A percentile compares a stretch with the other conserved stretches of the same genome.
Evolutionary conservation across 148 eudicot species (phyloP).

Genomic region (Chenopodium suecicum): DNA sequence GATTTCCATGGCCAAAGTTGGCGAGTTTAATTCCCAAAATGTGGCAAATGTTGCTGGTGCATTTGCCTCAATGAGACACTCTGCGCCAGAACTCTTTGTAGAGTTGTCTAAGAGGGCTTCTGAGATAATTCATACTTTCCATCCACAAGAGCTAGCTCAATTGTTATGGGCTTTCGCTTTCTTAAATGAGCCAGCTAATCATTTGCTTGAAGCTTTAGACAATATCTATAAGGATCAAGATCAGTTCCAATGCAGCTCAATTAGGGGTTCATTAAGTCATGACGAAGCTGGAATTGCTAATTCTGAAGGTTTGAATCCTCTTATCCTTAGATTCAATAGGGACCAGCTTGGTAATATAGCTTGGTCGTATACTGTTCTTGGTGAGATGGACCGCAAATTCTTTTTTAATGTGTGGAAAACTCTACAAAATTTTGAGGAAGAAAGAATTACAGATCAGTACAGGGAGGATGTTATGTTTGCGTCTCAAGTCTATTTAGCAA

Average conservation of each 20-base stretch:
- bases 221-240: slow-evolving; percentile 40
- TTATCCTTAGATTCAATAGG: slow-evolving; percentile 50
- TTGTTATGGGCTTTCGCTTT: slow-evolving; percentile 93
- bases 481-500: slow-evolving; percentile 77
- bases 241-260: slow-evolving; percentile 48
- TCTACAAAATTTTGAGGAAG: slow-evolving; percentile 60
- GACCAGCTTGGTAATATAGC: slow-evolving; percentile 92
- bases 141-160: slow-evolving; percentile 89
- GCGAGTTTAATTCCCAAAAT: slow-evolving; percentile 85
- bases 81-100: slow-evolving; percentile 74
- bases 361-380: slow-evolving; percentile 89
- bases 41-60: slow-evolving; percentile 96
- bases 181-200: slow-evolving; percentile 64
- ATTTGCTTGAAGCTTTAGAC: slow-evolving; percentile 69
- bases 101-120: slow-evolving; percentile 69
- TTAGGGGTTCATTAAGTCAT: slow-evolving; percentile 23
- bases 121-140: slow-evolving; percentile 60
- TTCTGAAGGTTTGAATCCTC: slow-evolving; percentile 20
- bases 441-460: slow-evolving; percentile 67
- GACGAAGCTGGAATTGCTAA: slow-evolving; percentile 25
- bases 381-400: slow-evolving; percentile 59
- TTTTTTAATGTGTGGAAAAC: slow-evolving; percentile 70
- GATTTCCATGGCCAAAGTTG: slow-evolving; percentile 68
- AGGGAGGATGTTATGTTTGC: slow-evolving; percentile 93
- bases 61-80: slow-evolving; percentile 92